phyloP scores from a whole-genome alignment of 2,329 filamentous ascomycete genomes.

The Dactylellina cionopaga region DNA sequence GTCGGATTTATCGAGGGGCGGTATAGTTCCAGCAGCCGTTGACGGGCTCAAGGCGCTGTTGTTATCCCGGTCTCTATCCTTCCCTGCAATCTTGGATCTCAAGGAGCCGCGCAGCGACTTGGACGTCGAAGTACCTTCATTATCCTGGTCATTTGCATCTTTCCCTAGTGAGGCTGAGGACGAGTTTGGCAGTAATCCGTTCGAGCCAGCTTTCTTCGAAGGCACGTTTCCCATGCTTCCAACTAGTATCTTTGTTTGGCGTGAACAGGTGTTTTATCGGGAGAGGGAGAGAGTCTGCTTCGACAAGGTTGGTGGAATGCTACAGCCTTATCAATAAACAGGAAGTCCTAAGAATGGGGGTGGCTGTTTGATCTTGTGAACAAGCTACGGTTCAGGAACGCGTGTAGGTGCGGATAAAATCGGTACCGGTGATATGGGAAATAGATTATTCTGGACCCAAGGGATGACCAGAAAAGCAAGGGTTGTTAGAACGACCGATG shows the following conservation, averaged over 20 bases:
- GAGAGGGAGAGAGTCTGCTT: not conserved
- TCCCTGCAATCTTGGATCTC: slow-evolving; percentile 56
- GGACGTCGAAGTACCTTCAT: slow-evolving; percentile 53
- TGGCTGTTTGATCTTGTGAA: slow-evolving; percentile 24
- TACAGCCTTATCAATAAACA: slow-evolving; percentile 32
- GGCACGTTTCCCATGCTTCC: slow-evolving; percentile 56
- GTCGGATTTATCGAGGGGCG: slow-evolving; percentile 52
- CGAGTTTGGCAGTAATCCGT: slow-evolving; percentile 46
- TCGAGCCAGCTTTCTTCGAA: slow-evolving; percentile 55
- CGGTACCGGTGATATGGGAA: slow-evolving; percentile 40
- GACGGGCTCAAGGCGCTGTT: slow-evolving; percentile 51
- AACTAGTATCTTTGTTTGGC: slow-evolving; percentile 8
- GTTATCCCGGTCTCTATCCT: slow-evolving; percentile 53
- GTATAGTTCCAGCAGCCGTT: slow-evolving; percentile 39
- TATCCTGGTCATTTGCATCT: slow-evolving; percentile 37
- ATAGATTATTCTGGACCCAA: slow-evolving; percentile 17
- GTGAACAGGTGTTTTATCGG: slow-evolving; percentile 14
- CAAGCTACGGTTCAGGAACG: slow-evolving; percentile 29
- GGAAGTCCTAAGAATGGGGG: slow-evolving; percentile 23
- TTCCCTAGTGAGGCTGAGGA: slow-evolving; percentile 43
- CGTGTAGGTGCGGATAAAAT: slow-evolving; percentile 46
- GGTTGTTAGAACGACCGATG: slow-evolving; percentile 23
- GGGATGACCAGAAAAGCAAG: slow-evolving; percentile 6
- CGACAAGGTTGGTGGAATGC: slow-evolving; percentile 5
- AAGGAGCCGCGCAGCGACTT: slow-evolving; percentile 56